phyloP scores from a whole-genome alignment of 768 basidiomycete genomes.

The Macrolepiota dolichaula region DNA sequence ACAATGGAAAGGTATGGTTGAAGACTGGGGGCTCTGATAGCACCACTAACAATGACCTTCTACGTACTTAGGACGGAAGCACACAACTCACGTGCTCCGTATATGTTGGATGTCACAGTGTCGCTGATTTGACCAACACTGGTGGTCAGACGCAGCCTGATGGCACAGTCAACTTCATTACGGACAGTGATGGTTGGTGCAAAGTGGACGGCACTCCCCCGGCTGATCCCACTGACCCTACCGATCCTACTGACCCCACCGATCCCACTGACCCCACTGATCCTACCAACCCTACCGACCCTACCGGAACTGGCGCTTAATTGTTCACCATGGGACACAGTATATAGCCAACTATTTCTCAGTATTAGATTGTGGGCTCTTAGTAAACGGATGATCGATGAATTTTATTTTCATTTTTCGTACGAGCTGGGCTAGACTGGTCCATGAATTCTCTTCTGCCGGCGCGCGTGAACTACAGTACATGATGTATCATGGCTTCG shows the following conservation, averaged over 20 bases:
- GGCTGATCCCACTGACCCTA: not conserved
- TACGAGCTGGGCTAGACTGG: too few relatives aligned
- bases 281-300: not conserved
- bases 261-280: not conserved
- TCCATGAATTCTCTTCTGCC: too few relatives aligned
- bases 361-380: not conserved
- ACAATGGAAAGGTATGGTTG: constrained; percentile 37
- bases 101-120: constrained; percentile 33
- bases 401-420: too few relatives aligned
- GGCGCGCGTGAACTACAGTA: too few relatives aligned
- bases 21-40: not conserved
- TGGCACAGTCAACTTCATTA: constrained; percentile 39
- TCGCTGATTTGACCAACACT: constrained; percentile 33
- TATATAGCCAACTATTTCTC: not conserved
- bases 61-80: constrained; percentile 31
- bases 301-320: not conserved
- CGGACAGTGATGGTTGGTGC: constrained; percentile 41
- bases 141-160: constrained; percentile 44
- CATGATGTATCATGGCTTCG: too few relatives aligned
- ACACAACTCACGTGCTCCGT: constrained; percentile 43
- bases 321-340: not conserved
- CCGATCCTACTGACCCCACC: constrained; percentile 5
- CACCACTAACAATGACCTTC: not conserved
- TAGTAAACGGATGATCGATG: too few relatives aligned
- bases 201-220: constrained; percentile 17